Evolutionary conservation across 2,329 filamentous ascomycete species (phyloP).

Genomic region (Colletotrichum scovillei): DNA sequence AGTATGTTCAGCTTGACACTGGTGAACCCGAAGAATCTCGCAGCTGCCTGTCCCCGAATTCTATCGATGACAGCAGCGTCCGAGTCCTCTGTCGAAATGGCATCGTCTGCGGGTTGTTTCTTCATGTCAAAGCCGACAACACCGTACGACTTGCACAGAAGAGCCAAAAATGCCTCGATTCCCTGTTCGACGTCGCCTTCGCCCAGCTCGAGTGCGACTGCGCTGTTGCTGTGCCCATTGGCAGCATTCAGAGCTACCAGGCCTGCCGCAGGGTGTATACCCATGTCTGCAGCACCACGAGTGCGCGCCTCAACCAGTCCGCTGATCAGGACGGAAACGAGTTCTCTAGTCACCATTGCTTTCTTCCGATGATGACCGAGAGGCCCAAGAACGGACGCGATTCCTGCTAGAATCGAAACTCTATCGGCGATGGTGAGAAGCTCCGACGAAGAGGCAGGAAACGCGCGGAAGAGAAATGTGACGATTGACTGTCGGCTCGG

Average conservation of each 20-base stretch:
- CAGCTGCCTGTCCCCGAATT: slow-evolving; percentile 68
- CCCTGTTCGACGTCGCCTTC: slow-evolving; percentile 75
- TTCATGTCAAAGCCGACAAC: slow-evolving; percentile 63
- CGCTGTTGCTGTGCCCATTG: slow-evolving; percentile 60
- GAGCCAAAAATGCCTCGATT: slow-evolving; percentile 71
- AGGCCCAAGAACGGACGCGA: slow-evolving; percentile 84
- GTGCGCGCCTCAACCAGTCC: slow-evolving; percentile 92
- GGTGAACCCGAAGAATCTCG: slow-evolving; percentile 79
- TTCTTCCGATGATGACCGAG: slow-evolving; percentile 90
- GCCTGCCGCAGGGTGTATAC: slow-evolving; percentile 92
- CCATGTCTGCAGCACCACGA: slow-evolving; percentile 93
- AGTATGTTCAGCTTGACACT: slow-evolving; percentile 88
- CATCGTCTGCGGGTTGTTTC: slow-evolving; percentile 40
- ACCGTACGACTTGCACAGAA: slow-evolving; percentile 73
- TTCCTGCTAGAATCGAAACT: slow-evolving; percentile 83
- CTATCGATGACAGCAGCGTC: slow-evolving; percentile 65
- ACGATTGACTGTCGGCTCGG: slow-evolving; percentile 74
- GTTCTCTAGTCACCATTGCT: slow-evolving; percentile 87
- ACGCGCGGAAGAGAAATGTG: slow-evolving; percentile 74
- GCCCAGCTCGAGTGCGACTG: slow-evolving; percentile 68
- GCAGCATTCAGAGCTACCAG: slow-evolving; percentile 76
- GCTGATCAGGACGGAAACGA: slow-evolving; percentile 84
- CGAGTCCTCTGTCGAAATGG: slow-evolving; percentile 53
- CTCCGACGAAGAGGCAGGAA: slow-evolving; percentile 75
- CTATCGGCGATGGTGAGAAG: slow-evolving; percentile 79